A percentile compares a stretch with the other conserved stretches of the same genome.
phyloP scores from a whole-genome alignment of 1,284 basidiomycete species.

The Athelia psychrophila region DNA sequence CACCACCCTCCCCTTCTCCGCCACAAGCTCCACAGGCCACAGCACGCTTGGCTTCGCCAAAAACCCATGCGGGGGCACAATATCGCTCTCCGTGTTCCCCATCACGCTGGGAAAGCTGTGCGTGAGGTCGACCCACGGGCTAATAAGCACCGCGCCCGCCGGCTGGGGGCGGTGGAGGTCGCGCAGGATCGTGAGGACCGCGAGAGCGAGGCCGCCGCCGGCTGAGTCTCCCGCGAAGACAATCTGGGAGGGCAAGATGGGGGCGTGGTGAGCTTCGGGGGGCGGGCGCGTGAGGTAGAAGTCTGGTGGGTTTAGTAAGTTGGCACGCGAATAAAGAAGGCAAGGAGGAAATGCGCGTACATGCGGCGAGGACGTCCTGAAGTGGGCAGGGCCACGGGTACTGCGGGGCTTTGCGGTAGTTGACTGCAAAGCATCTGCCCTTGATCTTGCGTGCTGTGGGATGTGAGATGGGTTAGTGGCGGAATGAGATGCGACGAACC shows the following conservation, averaged over 20 bases:
- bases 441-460: constrained; percentile 64
- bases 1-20: constrained; percentile 33
- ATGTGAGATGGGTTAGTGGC: not conserved
- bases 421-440: constrained; percentile 66
- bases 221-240: constrained; percentile 86
- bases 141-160: constrained; percentile 75
- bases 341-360: constrained; percentile 28
- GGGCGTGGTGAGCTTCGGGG: constrained; percentile 59
- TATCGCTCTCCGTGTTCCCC: constrained; percentile 67
- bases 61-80: constrained; percentile 61
- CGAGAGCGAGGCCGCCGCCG: constrained; percentile 72
- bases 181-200: constrained; percentile 70
- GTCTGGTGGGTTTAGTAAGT: constrained; percentile 37
- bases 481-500: constrained; percentile 29
- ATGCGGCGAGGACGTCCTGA: constrained; percentile 79
- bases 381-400: constrained; percentile 88
- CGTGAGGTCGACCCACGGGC: constrained; percentile 83
- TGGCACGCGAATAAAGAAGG: not conserved
- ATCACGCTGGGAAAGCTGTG: constrained; percentile 84
- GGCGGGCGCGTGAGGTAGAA: constrained; percentile 82
- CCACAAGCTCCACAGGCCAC: constrained; percentile 49
- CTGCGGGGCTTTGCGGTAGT: constrained; percentile 71
- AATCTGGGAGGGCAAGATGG: constrained; percentile 71
- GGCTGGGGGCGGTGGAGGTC: constrained; percentile 75
- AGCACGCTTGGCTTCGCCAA: constrained; percentile 53